Base-by-base conservation (phyloP, 1,284 basidiomycete genomes). In the Ceratobasidium papillatum region DNA sequence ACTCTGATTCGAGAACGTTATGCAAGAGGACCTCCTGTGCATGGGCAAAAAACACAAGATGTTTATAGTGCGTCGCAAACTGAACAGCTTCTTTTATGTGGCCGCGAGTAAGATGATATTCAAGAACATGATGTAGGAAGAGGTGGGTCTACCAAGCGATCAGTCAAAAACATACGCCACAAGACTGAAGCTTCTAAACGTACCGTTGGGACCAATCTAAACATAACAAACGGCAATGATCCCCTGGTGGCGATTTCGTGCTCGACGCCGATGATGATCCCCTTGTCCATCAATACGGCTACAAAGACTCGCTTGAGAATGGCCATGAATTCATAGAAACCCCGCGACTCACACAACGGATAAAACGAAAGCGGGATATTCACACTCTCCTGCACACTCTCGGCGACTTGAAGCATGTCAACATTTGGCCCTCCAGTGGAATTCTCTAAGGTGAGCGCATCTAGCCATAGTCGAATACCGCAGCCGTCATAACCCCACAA, bases 261-360 rank as follows among this genome's bases (percentile, higher is more conserved):
- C 79, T 99, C 96, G 47, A 94, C 94, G 8, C 97, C 98, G 74
- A 99, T 96, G 77, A 99, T 94, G 78, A 99, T 98, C 0, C 96
- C 98, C 81, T 98, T 99, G 81, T 99, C 96, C 93, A 99, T 97
- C 25, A 99, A 86, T 4, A 98, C 95, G 75, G 96, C 95, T 97
- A 77, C 14, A 54, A 56, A 41, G 27, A 22, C 45, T 62, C 32
- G 61, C 14, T 25, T 78, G 63, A 72, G 45, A 17, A n/a, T 64
- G 59, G 59, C n/a, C 66, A 71, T 34, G 52, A 41, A 38, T 52
- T 19, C 19, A 17, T 34, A 3, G 49, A 43, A 58, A 51, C 30
- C 66, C 74, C 38, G 17, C 22, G 32, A 85, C 95, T 84, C 79
- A 96, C 96, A 98, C 3, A 99, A 82, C 0, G 97, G 97, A 80